Conservation (phyloP, 202 grass and related monocot genomes). For the Panicum virgatum region DNA sequence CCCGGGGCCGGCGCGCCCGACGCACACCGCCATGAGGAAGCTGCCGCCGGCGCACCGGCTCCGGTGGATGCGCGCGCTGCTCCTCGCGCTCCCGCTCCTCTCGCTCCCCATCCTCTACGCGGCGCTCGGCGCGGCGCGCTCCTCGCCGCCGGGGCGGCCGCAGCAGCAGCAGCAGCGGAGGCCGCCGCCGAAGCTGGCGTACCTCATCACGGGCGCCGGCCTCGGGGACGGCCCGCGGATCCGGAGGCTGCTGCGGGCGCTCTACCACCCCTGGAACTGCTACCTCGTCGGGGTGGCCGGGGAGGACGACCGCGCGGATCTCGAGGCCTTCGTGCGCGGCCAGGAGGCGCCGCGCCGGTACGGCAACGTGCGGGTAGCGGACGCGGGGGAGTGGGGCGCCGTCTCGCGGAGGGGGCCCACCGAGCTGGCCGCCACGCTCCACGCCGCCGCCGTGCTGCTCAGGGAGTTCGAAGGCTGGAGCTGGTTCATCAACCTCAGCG, state of each 20-base stretch:
- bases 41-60: constrained; percentile 46
- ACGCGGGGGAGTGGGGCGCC: constrained; percentile 41
- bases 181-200: constrained; percentile 74
- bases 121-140: constrained; percentile 49
- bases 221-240: constrained; percentile 70
- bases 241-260: constrained; percentile 65
- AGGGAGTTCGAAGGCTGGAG: constrained; percentile 70
- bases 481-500: constrained; percentile 92
- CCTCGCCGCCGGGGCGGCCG: not conserved
- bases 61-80: constrained; percentile 55
- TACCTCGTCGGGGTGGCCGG: constrained; percentile 73
- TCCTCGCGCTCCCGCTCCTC: constrained; percentile 65
- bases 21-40: constrained; percentile 58
- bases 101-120: constrained; percentile 73
- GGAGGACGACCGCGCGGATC: constrained; percentile 67
- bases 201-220: constrained; percentile 65
- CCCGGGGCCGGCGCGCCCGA: constrained; percentile 11
- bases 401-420: constrained; percentile 63
- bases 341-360: constrained; percentile 55
- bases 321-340: constrained; percentile 63
- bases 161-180: not conserved
- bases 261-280: constrained; percentile 95
- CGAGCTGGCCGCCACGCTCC: constrained; percentile 67
- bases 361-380: constrained; percentile 59
- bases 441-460: constrained; percentile 62